Evolutionary conservation across 495 filamentous ascomycete genomes (phyloP).

Genomic region (Penicillium mononematosum): DNA sequence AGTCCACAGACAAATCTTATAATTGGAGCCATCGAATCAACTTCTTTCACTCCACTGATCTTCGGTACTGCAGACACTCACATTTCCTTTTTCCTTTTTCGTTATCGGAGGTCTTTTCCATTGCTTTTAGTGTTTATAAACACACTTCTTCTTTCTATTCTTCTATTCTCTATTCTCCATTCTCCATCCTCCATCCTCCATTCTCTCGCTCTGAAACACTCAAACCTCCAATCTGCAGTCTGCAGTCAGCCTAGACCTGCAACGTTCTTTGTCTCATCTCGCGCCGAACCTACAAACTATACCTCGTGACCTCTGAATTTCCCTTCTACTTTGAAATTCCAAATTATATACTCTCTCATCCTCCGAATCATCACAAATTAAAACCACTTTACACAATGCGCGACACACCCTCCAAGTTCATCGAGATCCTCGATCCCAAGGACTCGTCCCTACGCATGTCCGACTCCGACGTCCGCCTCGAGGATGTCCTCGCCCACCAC

Average conservation of each 20-base stretch:
- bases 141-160: too few species aligned
- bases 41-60: slow-evolving; percentile 11
- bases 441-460: slow-evolving; percentile 36
- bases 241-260: slow-evolving; percentile 20
- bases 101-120: slow-evolving; percentile 6
- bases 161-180: neutral
- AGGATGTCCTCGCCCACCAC: slow-evolving; percentile 49
- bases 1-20: slow-evolving; percentile 9
- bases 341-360: slow-evolving; percentile 5
- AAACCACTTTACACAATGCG: slow-evolving; percentile 30
- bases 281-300: neutral
- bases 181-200: neutral
- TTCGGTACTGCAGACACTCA: neutral
- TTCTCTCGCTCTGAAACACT: slow-evolving; percentile 11
- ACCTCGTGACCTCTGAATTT: slow-evolving; percentile 7
- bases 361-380: neutral
- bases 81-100: neutral
- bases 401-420: slow-evolving; percentile 46
- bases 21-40: slow-evolving; percentile 1
- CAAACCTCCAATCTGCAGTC: neutral
- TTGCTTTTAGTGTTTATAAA: too few species aligned
- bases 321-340: neutral
- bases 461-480: slow-evolving; percentile 47
- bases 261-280: slow-evolving; percentile 16
- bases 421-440: slow-evolving; percentile 48